Evolutionary conservation across 2,329 filamentous ascomycete species (phyloP), one percentile per base, ranked within the genome.

Genomic region (Pyrenochaeta sp.): DNA sequence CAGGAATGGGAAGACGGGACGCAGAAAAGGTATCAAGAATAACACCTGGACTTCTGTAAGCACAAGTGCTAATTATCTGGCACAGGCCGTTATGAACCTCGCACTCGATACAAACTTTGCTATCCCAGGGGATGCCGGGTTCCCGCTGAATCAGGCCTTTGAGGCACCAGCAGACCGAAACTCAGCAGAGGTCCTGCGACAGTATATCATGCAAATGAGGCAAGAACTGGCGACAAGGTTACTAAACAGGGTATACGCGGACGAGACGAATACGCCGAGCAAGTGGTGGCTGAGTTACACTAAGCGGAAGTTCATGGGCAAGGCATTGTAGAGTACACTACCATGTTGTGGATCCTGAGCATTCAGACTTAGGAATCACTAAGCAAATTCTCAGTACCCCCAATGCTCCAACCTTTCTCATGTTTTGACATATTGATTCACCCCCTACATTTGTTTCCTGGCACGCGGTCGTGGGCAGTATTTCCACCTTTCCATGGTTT

Each of bases 291-390:
- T 99, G 76, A 98, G 95, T 83, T 99, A 97, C 77, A 91, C 91
- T 48, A 98, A 98, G 88, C 89, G 95, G 80, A 97, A 97, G 87
- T 99, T 99, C 75, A 98, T 99, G 95, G 93, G 93, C 76, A 98
- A 98, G 87, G 72, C 78, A 17, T 64, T 77, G 64, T 75, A 70
- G 45, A 54, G 18, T 31, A 7, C 29, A 14, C 15, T 36, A 18
- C 10, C 10, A 29, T 12, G 39, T 3, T 14, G 39, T 23, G 39
- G 39, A 17, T 14, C 5, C 15, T 35, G 11, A n/a, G 11, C 5
- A 4, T 4, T 35, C 5, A 35, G 15, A 11, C n/a, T n/a, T 35
- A 11, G 11, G 32, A 14, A 35, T n/a, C 5, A 4, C 5, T 17
- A 4, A 35, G 32, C 12, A 35, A 11, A 35, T 35, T 4, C 23